phyloP scores from a whole-genome alignment of 352 stramenopile species.

The Globisporangium rhizosaccharum region DNA sequence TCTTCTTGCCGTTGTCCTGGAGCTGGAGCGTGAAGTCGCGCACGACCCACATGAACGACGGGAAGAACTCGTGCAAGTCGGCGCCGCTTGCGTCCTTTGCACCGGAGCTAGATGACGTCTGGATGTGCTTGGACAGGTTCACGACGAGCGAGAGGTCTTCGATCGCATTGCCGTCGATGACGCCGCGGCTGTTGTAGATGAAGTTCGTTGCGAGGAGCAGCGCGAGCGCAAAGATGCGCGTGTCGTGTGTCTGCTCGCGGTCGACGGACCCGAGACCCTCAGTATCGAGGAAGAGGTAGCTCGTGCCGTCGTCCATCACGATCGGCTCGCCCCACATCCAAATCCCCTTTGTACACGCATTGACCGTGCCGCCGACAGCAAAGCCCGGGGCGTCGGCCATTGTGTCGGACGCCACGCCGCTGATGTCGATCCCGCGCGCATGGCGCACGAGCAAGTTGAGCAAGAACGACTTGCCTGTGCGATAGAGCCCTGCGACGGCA shows the following conservation, averaged over 20 bases:
- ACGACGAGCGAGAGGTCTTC: constrained; percentile 89
- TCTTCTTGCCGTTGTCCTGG: constrained; percentile 81
- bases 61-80: constrained; percentile 83
- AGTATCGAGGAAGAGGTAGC: constrained; percentile 84
- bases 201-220: constrained; percentile 84
- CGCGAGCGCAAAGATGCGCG: constrained; percentile 86
- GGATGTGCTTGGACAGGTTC: constrained; percentile 88
- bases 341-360: constrained; percentile 89
- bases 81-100: constrained; percentile 13
- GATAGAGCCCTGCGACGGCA: constrained; percentile 82
- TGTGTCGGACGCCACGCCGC: constrained; percentile 9
- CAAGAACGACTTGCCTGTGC: constrained; percentile 89
- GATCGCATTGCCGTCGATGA: constrained; percentile 88
- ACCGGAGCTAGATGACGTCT: constrained; percentile 40
- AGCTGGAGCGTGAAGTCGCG: constrained; percentile 87
- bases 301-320: constrained; percentile 62
- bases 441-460: constrained; percentile 82
- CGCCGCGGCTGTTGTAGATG: constrained; percentile 89
- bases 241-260: constrained; percentile 85
- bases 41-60: constrained; percentile 87
- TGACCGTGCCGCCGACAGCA: constrained; percentile 76
- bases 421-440: constrained; percentile 30
- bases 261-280: constrained; percentile 83
- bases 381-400: constrained; percentile 42
- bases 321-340: constrained; percentile 89